Conservation (phyloP, 2,329 filamentous ascomycete species). For the Coniochaeta sp. region DNA sequence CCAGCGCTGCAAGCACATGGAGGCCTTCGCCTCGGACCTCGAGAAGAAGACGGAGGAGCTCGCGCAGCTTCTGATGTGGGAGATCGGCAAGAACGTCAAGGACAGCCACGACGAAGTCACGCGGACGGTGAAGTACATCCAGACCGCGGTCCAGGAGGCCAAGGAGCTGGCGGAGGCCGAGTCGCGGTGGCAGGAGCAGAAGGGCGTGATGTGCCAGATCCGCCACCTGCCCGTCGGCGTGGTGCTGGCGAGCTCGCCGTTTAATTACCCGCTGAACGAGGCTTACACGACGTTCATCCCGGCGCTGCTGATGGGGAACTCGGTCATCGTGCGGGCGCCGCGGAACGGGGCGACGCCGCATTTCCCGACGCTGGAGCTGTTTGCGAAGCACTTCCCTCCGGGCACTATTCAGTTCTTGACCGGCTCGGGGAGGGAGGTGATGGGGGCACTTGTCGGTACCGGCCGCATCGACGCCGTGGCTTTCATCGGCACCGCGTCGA, state of each 20-base stretch:
- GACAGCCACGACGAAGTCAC: not conserved
- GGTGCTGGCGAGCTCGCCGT: not conserved
- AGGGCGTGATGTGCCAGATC: slow-evolving; percentile 2
- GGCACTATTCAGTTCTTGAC: slow-evolving; percentile 2
- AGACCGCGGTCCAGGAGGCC: not conserved
- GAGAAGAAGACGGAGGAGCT: not conserved
- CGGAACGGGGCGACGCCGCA: slow-evolving; percentile 1
- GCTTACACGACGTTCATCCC: slow-evolving; percentile 3
- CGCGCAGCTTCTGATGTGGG: slow-evolving; percentile 2
- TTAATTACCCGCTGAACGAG: slow-evolving; percentile 2
- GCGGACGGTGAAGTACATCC: slow-evolving; percentile 1
- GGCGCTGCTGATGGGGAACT: slow-evolving; percentile 1
- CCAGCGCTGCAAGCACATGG: slow-evolving; percentile 2
- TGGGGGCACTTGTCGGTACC: not conserved
- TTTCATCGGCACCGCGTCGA: not conserved
- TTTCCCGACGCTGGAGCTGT: slow-evolving; percentile 1
- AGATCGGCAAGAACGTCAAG: not conserved
- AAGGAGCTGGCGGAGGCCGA: not conserved
- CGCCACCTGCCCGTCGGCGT: slow-evolving; percentile 1
- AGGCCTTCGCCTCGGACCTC: not conserved
- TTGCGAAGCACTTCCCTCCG: not conserved
- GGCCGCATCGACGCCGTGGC: slow-evolving; percentile 1
- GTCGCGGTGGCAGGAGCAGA: not conserved
- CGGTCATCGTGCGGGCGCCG: slow-evolving; percentile 1
- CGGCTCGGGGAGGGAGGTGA: not conserved